Evolutionary conservation across 2,329 filamentous ascomycete species (phyloP).

Genomic region (Claviceps cyperi): DNA sequence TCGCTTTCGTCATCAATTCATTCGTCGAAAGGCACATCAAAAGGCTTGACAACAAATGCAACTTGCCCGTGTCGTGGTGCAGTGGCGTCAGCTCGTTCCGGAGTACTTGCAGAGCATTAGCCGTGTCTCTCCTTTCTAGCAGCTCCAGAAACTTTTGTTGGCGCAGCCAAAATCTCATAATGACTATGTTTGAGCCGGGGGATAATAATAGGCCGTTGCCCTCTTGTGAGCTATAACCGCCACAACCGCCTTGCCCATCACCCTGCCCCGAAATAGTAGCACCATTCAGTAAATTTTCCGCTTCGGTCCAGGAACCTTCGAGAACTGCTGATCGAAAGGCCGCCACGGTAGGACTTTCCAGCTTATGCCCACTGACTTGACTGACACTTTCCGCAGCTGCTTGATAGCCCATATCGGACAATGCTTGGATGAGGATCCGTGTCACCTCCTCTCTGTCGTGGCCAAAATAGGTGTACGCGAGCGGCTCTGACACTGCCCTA

Average conservation of each 20-base stretch:
- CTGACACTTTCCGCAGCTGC: slow-evolving; percentile 60
- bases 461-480: slow-evolving; percentile 48
- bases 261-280: slow-evolving; percentile 16
- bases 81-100: slow-evolving; percentile 78
- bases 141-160: slow-evolving; percentile 93
- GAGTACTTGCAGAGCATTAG: slow-evolving; percentile 65
- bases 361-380: slow-evolving; percentile 69
- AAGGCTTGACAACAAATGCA: slow-evolving; percentile 75
- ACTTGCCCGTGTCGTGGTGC: slow-evolving; percentile 58
- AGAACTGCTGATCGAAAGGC: slow-evolving; percentile 71
- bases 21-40: slow-evolving; percentile 76
- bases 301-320: slow-evolving; percentile 66
- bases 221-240: background rate
- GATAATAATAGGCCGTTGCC: slow-evolving; percentile 57
- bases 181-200: slow-evolving; percentile 57
- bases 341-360: slow-evolving; percentile 79
- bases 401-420: slow-evolving; percentile 78
- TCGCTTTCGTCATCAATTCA: slow-evolving; percentile 60
- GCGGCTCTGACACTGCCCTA: slow-evolving; percentile 7
- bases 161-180: slow-evolving; percentile 77
- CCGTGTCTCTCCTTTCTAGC: slow-evolving; percentile 61
- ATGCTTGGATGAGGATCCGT: slow-evolving; percentile 76
- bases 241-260: slow-evolving; percentile 17
- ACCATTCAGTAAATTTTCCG: slow-evolving; percentile 66
- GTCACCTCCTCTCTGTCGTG: slow-evolving; percentile 90